Conservation (phyloP, 2,329 filamentous ascomycete genomes). For the Pseudocercospora vitis region DNA sequence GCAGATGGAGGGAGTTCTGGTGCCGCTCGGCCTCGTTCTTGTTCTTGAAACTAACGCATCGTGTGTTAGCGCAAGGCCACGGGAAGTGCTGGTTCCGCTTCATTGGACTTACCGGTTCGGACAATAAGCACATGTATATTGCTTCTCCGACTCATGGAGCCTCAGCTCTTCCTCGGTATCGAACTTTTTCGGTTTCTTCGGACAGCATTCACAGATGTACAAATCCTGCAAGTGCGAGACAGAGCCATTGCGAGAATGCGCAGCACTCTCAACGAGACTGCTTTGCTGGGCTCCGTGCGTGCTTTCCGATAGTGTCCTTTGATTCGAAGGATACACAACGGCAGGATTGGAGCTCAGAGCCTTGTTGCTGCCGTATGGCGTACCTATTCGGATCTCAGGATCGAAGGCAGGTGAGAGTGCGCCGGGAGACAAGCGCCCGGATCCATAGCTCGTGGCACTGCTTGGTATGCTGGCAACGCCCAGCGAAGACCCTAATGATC, state of each 20-base stretch:
- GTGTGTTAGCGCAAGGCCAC: neutral
- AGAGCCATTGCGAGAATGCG: constrained; percentile 51
- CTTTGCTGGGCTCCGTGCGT: constrained; percentile 43
- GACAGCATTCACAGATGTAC: constrained; percentile 88
- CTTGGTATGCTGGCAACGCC: constrained; percentile 59
- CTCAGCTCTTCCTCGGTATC: constrained; percentile 78
- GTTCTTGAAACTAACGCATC: constrained; percentile 72
- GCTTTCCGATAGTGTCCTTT: constrained; percentile 45
- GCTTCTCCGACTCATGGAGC: constrained; percentile 88
- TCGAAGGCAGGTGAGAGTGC: constrained; percentile 60
- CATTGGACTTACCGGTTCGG: constrained; percentile 63
- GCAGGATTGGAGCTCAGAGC: constrained; percentile 47
- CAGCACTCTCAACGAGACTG: constrained; percentile 47
- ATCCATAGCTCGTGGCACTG: constrained; percentile 65
- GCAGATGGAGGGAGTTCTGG: constrained; percentile 89
- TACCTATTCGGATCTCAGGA: constrained; percentile 54
- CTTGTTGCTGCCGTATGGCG: constrained; percentile 54
- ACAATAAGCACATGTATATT: constrained; percentile 91
- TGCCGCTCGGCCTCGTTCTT: constrained; percentile 97
- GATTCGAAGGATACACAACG: constrained; percentile 40
- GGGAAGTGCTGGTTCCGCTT: neutral
- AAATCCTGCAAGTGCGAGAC: constrained; percentile 57
- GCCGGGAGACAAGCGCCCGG: constrained; percentile 61
- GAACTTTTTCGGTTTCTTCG: constrained; percentile 96
- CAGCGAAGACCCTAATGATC: constrained; percentile 63